These are phyloP conservation scores for Plantago rigida DNA, from an alignment of 305 asterid species.

Conservation along the genomic window DNA sequence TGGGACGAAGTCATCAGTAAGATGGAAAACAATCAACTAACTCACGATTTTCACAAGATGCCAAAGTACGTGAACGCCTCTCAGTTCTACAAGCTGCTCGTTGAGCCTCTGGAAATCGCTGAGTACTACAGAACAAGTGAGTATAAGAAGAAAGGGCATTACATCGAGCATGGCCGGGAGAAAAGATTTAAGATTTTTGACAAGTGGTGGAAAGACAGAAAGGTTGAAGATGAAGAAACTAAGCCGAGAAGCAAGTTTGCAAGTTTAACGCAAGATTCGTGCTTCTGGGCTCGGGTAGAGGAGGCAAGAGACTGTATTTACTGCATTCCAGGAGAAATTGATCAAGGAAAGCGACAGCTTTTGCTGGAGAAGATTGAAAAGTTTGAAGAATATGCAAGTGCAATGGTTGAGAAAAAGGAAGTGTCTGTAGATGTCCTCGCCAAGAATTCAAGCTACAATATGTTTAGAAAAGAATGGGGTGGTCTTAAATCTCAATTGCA, in stretches of 20 bases:
- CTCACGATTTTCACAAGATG: slow-evolving; percentile 62
- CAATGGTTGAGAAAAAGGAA: slow-evolving; percentile 59
- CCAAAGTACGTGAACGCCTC: slow-evolving; percentile 61
- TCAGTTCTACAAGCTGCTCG: slow-evolving; percentile 61
- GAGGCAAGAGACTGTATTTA: slow-evolving; percentile 55
- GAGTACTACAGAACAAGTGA: slow-evolving; percentile 53
- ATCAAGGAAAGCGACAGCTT: slow-evolving; percentile 28
- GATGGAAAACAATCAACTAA: slow-evolving; percentile 64
- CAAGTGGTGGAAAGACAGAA: slow-evolving; percentile 70
- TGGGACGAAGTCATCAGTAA: slow-evolving; percentile 57
- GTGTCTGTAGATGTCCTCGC: slow-evolving; percentile 69
- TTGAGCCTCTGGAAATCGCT: slow-evolving; percentile 85
- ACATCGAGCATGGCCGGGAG: slow-evolving; percentile 61
- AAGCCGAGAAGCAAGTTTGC: slow-evolving; percentile 63
- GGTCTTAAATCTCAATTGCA: slow-evolving; percentile 43
- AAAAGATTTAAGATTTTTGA: slow-evolving; percentile 62
- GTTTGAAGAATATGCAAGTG: slow-evolving; percentile 54
- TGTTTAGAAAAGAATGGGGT: slow-evolving; percentile 59
- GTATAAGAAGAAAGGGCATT: slow-evolving; percentile 64
- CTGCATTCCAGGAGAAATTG: slow-evolving; percentile 39
- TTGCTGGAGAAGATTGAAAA: slow-evolving; percentile 39
- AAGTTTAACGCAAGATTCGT: slow-evolving; percentile 67
- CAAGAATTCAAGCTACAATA: slow-evolving; percentile 59
- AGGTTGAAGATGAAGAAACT: slow-evolving; percentile 38
- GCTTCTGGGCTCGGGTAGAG: slow-evolving; percentile 86